phyloP scores from a whole-genome alignment of 208 protist genomes.

The Dictyostelium gargantuum region DNA sequence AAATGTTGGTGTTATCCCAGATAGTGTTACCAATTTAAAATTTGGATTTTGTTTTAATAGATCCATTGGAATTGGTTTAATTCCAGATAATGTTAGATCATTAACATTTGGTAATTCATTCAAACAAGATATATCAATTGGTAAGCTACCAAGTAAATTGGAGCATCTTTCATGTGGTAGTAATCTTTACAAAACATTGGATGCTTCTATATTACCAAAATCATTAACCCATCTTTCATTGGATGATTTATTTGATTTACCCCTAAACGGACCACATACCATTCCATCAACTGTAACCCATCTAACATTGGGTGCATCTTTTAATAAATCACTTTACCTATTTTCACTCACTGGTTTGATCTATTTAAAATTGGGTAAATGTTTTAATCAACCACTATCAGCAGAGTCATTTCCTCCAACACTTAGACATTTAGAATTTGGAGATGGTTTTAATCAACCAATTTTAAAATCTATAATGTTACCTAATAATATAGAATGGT shows the following conservation, averaged over 20 bases:
- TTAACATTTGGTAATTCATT: neutral
- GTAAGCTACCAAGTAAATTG: neutral
- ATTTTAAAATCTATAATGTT: neutral
- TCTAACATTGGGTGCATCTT: neutral
- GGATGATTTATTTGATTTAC: neutral
- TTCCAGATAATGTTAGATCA: neutral
- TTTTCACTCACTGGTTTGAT: neutral
- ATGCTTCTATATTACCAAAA: neutral
- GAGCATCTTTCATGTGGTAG: neutral
- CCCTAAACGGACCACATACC: neutral
- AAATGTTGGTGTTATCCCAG: neutral
- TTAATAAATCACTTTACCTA: neutral
- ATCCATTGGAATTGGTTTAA: neutral
- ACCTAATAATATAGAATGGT: neutral
- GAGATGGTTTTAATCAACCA: neutral
- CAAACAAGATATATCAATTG: neutral
- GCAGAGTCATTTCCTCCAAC: neutral
- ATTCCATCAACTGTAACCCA: neutral
- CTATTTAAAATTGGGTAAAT: neutral
- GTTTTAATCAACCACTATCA: neutral
- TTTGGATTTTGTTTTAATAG: conserved; percentile 9
- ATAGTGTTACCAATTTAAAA: neutral
- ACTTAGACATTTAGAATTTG: neutral
- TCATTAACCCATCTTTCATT: neutral
- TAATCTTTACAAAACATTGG: neutral